phyloP scores from a whole-genome alignment of 2,329 filamentous ascomycete genomes.

The Colletotrichum sp. region DNA sequence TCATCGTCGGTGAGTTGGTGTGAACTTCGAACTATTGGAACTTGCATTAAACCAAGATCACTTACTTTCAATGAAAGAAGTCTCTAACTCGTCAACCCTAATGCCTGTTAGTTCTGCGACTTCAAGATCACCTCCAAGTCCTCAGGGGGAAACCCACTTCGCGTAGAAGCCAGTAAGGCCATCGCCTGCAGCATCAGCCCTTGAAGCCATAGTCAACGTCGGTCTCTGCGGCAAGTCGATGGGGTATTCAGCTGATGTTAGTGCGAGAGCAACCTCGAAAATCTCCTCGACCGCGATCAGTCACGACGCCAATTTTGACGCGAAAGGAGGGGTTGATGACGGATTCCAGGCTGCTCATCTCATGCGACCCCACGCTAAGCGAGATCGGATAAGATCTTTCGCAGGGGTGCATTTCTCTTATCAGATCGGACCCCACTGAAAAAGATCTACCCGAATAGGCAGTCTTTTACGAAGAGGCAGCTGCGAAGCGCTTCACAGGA shows the following conservation, averaged over 20 bases:
- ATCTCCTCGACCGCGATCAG: background rate
- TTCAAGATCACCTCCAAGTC: background rate
- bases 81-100: slow-evolving; percentile 12
- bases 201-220: background rate
- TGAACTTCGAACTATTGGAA: background rate
- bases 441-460: background rate
- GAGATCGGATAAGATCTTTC: background rate
- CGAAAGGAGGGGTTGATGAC: slow-evolving; percentile 7
- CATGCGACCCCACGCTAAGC: background rate
- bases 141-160: background rate
- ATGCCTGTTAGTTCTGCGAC: background rate
- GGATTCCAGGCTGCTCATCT: background rate
- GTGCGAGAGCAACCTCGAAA: background rate
- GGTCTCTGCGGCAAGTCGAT: background rate
- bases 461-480: background rate
- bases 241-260: background rate
- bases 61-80: slow-evolving; percentile 3
- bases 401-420: background rate
- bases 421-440: background rate
- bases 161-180: background rate
- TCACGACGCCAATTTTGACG: background rate
- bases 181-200: background rate
- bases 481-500: background rate
- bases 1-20: background rate
- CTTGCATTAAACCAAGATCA: background rate